Conservation (phyloP, 257 asterid species). For the Petunia axillaris region DNA sequence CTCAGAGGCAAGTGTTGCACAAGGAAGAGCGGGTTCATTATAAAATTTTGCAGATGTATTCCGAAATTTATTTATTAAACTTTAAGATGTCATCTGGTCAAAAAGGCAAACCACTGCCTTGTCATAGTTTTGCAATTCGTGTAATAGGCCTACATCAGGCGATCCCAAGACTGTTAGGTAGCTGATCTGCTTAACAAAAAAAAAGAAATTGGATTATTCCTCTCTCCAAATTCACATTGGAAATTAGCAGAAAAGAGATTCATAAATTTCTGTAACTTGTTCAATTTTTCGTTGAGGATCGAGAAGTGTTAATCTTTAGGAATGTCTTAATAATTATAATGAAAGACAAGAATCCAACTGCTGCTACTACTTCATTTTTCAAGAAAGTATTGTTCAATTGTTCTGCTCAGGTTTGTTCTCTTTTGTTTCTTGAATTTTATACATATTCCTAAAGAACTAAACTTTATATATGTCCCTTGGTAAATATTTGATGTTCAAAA, state of each 20-base stretch:
- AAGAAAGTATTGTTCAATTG: conserved; percentile 68
- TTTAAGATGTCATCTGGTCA: no score
- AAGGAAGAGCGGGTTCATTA: no score
- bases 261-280: not conserved
- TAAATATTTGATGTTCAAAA: not conserved
- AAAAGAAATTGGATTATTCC: not conserved
- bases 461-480: not conserved
- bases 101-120: no score
- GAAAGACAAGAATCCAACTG: conserved; percentile 72
- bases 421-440: not conserved
- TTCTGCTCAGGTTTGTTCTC: conserved; percentile 72
- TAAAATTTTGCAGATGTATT: no score
- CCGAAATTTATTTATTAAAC: no score
- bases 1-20: no score
- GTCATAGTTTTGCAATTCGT: no score
- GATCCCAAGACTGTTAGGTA: not conserved
- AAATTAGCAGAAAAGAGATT: conserved; percentile 9
- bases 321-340: conserved; percentile 68
- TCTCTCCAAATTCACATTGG: not conserved
- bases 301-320: conserved; percentile 20
- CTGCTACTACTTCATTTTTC: conserved; percentile 60
- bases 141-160: not conserved
- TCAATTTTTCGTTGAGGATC: conserved; percentile 6
- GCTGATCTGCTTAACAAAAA: not conserved
- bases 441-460: not conserved